Evolutionary conservation across 345 rosid species (phyloP).

Genomic region (Aurinia saxatilis): DNA sequence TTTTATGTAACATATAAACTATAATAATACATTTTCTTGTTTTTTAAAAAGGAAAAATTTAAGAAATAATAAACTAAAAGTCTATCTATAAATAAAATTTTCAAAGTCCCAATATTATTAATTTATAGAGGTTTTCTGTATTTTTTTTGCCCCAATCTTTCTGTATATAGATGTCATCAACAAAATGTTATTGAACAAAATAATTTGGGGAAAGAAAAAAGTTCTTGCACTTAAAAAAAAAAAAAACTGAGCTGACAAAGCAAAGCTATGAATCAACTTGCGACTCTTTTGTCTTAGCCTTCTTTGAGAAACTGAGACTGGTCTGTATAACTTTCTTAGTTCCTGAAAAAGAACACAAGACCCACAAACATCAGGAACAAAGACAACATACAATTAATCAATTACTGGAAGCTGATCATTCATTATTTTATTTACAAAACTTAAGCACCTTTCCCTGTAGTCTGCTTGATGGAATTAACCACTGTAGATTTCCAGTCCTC

Average conservation of each 20-base stretch:
- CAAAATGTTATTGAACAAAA: background rate
- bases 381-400: background rate
- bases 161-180: too few relatives aligned
- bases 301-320: slow-evolving; percentile 45
- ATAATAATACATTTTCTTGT: too few relatives aligned
- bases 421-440: background rate
- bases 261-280: slow-evolving; percentile 32
- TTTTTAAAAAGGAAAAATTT: too few relatives aligned
- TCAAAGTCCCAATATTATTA: too few relatives aligned
- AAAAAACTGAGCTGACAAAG: background rate
- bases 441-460: slow-evolving; percentile 44
- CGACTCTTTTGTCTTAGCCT: slow-evolving; percentile 31
- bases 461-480: slow-evolving; percentile 41
- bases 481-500: slow-evolving; percentile 81
- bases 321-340: slow-evolving; percentile 61
- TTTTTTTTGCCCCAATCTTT: too few relatives aligned
- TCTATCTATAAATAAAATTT: too few relatives aligned
- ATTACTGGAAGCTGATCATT: background rate
- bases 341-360: slow-evolving; percentile 28
- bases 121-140: too few relatives aligned
- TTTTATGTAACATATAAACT: too few relatives aligned
- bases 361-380: background rate
- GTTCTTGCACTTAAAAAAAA: background rate
- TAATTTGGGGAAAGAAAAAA: background rate
- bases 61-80: too few relatives aligned